phyloP scores from a whole-genome alignment of 2,329 filamentous ascomycete species.

The Hirsutella minnesotensis region DNA sequence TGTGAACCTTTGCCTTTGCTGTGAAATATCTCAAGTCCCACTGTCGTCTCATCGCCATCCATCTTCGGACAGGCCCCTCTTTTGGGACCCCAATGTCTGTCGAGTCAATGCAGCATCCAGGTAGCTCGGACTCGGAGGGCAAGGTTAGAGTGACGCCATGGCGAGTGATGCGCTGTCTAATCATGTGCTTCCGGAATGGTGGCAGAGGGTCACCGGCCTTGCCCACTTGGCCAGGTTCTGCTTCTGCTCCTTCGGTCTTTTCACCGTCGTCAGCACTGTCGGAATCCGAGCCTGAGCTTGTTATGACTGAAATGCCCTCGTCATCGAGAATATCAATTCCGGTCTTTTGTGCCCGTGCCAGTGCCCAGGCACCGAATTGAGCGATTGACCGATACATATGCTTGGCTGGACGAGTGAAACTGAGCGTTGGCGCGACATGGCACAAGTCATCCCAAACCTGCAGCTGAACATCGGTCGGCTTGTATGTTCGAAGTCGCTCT shows the following conservation, averaged over 20 bases:
- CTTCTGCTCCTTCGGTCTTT: slow-evolving; percentile 9
- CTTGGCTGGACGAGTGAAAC: slow-evolving; percentile 90
- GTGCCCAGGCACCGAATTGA: slow-evolving; percentile 86
- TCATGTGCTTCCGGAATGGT: slow-evolving; percentile 74
- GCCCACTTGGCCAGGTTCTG: slow-evolving; percentile 45
- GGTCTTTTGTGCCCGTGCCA: slow-evolving; percentile 69
- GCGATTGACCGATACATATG: slow-evolving; percentile 89
- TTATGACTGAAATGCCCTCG: slow-evolving; percentile 64
- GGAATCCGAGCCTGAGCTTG: slow-evolving; percentile 36
- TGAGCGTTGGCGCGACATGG: slow-evolving; percentile 85
- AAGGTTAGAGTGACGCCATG: slow-evolving; percentile 65
- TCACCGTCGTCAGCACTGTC: slow-evolving; percentile 12
- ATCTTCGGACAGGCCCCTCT: slow-evolving; percentile 66
- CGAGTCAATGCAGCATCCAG: slow-evolving; percentile 49
- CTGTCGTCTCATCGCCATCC: slow-evolving; percentile 61
- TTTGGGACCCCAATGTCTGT: slow-evolving; percentile 70
- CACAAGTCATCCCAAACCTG: slow-evolving; percentile 96
- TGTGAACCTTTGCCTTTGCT: slow-evolving; percentile 60
- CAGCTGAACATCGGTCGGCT: slow-evolving; percentile 81
- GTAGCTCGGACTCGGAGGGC: slow-evolving; percentile 49
- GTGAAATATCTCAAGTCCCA: slow-evolving; percentile 65
- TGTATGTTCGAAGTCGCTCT: slow-evolving; percentile 51
- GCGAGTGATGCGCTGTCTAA: slow-evolving; percentile 73
- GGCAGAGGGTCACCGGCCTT: slow-evolving; percentile 77
- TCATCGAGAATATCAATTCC: slow-evolving; percentile 75